These are phyloP conservation scores for Plasmodium gallinaceum DNA, from an alignment of 169 alveolate species.

Conservation along the genomic window DNA sequence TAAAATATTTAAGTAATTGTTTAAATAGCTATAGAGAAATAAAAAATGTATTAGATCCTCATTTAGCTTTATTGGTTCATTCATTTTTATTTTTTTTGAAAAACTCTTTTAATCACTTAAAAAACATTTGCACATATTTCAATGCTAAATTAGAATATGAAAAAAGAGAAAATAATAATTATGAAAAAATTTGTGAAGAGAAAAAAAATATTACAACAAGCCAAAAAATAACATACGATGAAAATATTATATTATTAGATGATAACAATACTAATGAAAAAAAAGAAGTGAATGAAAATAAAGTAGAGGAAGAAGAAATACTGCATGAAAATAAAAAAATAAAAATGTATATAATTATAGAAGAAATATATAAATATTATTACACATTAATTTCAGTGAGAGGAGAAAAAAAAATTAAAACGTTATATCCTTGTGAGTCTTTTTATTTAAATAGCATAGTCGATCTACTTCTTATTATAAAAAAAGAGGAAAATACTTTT, in stretches of 20 bases:
- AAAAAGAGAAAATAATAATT: background rate
- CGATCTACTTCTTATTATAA: constrained; percentile 29
- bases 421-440: constrained; percentile 49
- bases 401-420: constrained; percentile 66
- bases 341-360: constrained; percentile 1
- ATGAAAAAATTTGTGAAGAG: background rate
- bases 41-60: constrained; percentile 46
- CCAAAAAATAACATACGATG: no score
- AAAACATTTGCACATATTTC: constrained; percentile 12
- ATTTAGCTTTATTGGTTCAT: constrained; percentile 32
- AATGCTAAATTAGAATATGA: constrained; percentile 13
- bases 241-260: background rate
- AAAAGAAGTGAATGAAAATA: background rate
- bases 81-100: constrained; percentile 44
- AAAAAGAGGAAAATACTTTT: constrained; percentile 20
- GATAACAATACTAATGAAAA: background rate
- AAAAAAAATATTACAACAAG: background rate
- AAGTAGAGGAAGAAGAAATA: background rate
- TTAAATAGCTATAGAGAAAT: constrained; percentile 72
- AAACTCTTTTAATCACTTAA: constrained; percentile 13
- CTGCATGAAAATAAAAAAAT: background rate
- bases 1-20: constrained; percentile 49
- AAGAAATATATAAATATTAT: constrained; percentile 66
- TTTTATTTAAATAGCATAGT: constrained; percentile 29
- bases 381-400: constrained; percentile 62